Base-by-base conservation (phyloP, 2,329 filamentous ascomycete genomes). In the Colletotrichum sp. region DNA sequence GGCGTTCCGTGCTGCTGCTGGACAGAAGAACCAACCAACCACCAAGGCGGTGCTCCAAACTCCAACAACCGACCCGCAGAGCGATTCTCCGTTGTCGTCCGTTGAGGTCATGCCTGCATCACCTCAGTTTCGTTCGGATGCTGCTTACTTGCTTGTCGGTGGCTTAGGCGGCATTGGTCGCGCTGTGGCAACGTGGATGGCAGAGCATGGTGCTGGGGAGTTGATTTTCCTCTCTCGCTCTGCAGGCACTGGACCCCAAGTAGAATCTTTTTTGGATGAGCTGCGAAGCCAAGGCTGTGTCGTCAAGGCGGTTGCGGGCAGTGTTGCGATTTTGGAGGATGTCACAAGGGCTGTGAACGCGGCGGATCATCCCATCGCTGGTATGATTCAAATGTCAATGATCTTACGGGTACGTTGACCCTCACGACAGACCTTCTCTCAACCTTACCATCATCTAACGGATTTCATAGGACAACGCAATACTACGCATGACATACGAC, bases 111-210 rank as follows among this genome's bases (percentile, higher is more conserved):
- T 7, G 26, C 59, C 59, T 34, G 59, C 30, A 30, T 63, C 59
- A 8, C 68, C 57, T 26, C 44, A 30, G 18, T 71, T 71, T 26
- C 69, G 69, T 49, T 52, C 60, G 6, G 36, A 71, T 65, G 39
- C 59, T 57, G 21, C 39, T 57, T 90, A 90, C 78, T 80, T 90
- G 60, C 83, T 90, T 30, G 85, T 90, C 13, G 89, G 89, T 9
- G 88, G 89, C 13, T 87, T 88, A 1, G 89, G 89, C 36, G 89
- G 88, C n/a, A 82, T 90, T 8, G 89, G 89, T 6, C 83, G 87
- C 39, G 88, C 86, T 69, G 86, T 90, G 79, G 82, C 87, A 8
- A 84, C 84, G 7, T 87, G 88, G 85, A 88, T 91, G 87, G 84
- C 87, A 16, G 81, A 82, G 62, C 84, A 85, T 12, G 89, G 89